Evolutionary conservation across 164 flowering plant genomes (phyloP).

Genomic region (Macadamia tetraphylla): DNA sequence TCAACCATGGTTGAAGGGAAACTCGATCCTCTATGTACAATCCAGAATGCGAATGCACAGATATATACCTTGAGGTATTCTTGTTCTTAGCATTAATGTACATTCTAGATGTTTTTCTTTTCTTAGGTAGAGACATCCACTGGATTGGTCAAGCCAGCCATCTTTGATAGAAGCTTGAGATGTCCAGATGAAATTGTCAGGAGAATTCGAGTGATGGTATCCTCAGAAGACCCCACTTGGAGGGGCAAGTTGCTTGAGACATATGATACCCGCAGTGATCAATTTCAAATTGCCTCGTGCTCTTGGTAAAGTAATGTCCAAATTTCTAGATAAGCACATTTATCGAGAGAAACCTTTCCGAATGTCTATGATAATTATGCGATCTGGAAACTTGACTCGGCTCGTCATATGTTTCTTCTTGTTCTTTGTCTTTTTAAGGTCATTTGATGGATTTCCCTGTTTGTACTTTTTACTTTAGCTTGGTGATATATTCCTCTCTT

Average conservation of each 20-base stretch:
- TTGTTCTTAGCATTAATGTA: too few relatives aligned
- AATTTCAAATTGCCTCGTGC: slow-evolving; percentile 67
- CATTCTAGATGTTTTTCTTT: background rate
- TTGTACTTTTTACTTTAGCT: too few relatives aligned
- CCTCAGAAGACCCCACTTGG: slow-evolving; percentile 60
- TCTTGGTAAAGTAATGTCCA: slow-evolving; percentile 74
- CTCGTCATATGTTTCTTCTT: background rate
- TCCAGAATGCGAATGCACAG: background rate
- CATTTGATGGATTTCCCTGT: too few relatives aligned
- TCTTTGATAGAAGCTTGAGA: slow-evolving; percentile 60
- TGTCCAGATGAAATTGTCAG: slow-evolving; percentile 88
- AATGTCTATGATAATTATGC: too few relatives aligned
- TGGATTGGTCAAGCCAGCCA: slow-evolving; percentile 64
- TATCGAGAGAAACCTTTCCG: background rate
- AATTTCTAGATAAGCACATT: background rate
- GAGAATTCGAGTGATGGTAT: slow-evolving; percentile 60
- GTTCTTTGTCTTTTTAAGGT: background rate
- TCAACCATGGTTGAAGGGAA: too few relatives aligned
- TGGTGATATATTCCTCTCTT: slow-evolving; percentile 1
- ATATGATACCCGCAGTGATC: slow-evolving; percentile 60
- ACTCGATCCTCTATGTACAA: too few relatives aligned
- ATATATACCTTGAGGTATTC: background rate
- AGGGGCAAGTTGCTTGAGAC: slow-evolving; percentile 71
- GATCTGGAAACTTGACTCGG: too few relatives aligned
- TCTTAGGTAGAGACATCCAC: slow-evolving; percentile 63